These are phyloP conservation scores for Dentipellis fragilis DNA, from an alignment of 768 basidiomycete species.

Conservation along the genomic window DNA sequence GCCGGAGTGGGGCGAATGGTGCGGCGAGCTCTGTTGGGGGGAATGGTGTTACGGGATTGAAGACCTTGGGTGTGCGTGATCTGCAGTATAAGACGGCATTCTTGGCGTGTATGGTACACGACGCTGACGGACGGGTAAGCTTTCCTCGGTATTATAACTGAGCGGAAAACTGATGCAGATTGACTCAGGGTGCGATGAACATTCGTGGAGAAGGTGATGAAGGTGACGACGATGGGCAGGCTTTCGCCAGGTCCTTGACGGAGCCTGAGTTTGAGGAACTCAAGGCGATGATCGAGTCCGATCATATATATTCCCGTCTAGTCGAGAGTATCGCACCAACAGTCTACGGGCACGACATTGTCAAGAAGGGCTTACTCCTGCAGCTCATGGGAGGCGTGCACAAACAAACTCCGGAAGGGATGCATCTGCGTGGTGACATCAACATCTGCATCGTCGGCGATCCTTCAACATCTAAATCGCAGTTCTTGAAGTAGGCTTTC, in stretches of 20 bases:
- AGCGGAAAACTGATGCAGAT: background rate
- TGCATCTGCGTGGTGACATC: conserved; percentile 96
- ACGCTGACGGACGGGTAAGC: conserved; percentile 80
- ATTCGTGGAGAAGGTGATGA: conserved; percentile 83
- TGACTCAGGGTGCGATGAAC: conserved; percentile 64
- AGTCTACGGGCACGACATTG: conserved; percentile 97
- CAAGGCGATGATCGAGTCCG: conserved; percentile 85
- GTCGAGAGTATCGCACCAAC: conserved; percentile 96
- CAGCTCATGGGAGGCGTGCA: conserved; percentile 99
- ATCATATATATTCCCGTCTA: conserved; percentile 89
- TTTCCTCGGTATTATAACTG: background rate
- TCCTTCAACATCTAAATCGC: conserved; percentile 95
- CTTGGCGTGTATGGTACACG: conserved; percentile 94
- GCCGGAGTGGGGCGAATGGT: conserved; percentile 47
- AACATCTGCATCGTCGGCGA: conserved; percentile 98
- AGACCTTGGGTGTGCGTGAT: conserved; percentile 90
- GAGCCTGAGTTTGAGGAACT: conserved; percentile 94
- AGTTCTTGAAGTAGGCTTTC: conserved; percentile 83
- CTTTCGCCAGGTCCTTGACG: conserved; percentile 83
- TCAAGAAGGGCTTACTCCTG: conserved; percentile 92
- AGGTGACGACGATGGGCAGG: conserved; percentile 67
- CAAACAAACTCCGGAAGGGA: conserved; percentile 92
- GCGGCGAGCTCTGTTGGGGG: conserved; percentile 57
- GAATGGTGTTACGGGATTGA: conserved; percentile 87
- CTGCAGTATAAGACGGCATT: conserved; percentile 98